These are phyloP conservation scores for Wickerhamomyces queroliae DNA, from an alignment of 805 yeast genomes.

Conservation along the genomic window DNA sequence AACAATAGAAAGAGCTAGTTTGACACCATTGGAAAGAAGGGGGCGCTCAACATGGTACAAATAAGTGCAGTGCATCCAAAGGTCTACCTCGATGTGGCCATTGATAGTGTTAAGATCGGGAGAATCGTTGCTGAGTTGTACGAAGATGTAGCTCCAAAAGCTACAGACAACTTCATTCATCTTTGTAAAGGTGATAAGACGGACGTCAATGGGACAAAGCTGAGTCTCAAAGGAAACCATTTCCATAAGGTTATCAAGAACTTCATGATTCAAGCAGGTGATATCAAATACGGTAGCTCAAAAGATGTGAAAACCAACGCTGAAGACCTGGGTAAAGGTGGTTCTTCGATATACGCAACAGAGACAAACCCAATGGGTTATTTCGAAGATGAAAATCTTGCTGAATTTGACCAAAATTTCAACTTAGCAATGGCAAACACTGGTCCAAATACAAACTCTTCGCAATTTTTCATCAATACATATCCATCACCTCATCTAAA, in stretches of 20 bases:
- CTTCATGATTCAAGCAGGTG: constrained; percentile 71
- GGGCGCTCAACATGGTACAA: constrained; percentile 7
- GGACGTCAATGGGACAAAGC: constrained; percentile 14
- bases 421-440: constrained; percentile 61
- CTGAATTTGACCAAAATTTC: constrained; percentile 37
- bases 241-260: constrained; percentile 64
- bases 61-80: constrained; percentile 6
- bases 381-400: constrained; percentile 55
- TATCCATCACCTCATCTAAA: constrained; percentile 66
- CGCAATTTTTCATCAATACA: constrained; percentile 71
- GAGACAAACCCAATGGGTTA: constrained; percentile 25
- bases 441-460: constrained; percentile 46
- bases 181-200: constrained; percentile 35
- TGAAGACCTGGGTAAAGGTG: constrained; percentile 32
- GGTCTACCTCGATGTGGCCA: constrained; percentile 46
- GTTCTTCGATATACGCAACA: constrained; percentile 36
- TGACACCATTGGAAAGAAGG: too few relatives aligned
- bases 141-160: constrained; percentile 46
- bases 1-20: too few relatives aligned
- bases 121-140: constrained; percentile 56
- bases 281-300: constrained; percentile 36
- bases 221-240: constrained; percentile 36
- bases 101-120: constrained; percentile 40
- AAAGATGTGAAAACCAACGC: constrained; percentile 19
- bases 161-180: constrained; percentile 43